Evolutionary conservation across 768 basidiomycete species (phyloP).

Genomic region (Grammothele lineata): DNA sequence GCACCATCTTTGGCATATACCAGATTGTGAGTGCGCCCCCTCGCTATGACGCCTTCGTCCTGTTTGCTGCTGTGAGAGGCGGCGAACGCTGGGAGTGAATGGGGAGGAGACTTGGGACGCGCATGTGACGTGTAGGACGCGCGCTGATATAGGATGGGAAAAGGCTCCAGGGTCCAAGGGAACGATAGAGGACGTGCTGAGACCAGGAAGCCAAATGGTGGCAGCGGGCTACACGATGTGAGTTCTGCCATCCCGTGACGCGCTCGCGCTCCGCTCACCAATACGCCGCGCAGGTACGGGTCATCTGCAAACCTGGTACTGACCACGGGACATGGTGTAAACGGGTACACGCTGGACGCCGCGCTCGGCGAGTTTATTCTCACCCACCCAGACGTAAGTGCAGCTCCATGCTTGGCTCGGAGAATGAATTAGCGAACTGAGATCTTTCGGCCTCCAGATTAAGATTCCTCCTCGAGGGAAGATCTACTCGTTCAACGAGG

Average conservation of each 20-base stretch:
- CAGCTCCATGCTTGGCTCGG: background rate
- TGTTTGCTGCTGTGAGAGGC: background rate
- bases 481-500: conserved; percentile 99
- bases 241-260: conserved; percentile 20
- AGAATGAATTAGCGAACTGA: too few relatives aligned
- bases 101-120: background rate
- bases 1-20: conserved; percentile 97
- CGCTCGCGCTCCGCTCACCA: background rate
- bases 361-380: conserved; percentile 97
- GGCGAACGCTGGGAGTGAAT: too few relatives aligned
- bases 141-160: conserved; percentile 8
- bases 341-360: conserved; percentile 96
- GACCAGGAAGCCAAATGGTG: conserved; percentile 95
- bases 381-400: conserved; percentile 86
- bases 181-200: conserved; percentile 81
- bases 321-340: conserved; percentile 92
- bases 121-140: background rate
- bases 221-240: conserved; percentile 97
- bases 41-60: background rate
- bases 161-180: conserved; percentile 77
- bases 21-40: conserved; percentile 57
- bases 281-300: conserved; percentile 56
- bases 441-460: conserved; percentile 49
- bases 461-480: conserved; percentile 91
- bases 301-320: conserved; percentile 96